Evolutionary conservation across 257 asterid genomes (phyloP), one percentile per base, ranked within the genome.

Genomic region (Fraxinus excelsior): DNA sequence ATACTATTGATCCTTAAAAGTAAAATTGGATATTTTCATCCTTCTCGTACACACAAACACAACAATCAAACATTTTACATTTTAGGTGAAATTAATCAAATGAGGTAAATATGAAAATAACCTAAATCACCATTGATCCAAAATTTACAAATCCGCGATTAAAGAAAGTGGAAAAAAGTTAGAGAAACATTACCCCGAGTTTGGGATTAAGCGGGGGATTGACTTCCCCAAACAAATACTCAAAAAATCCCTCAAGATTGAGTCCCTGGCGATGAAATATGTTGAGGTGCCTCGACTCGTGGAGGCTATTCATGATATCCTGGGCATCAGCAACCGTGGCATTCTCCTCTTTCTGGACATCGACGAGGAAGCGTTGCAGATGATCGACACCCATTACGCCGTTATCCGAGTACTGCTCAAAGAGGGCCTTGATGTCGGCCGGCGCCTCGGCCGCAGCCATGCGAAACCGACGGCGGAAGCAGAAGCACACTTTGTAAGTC

Each of bases 391-490:
- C 64, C 90, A 88, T 86, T 19, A 81, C 73, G 16, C 90, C 89
- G 83, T 82, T 86, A 10, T 84, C 89, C 19, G 92, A 83, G 81
- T 83, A 88, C 28, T 71, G 25, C 7, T 51, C 23, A 74, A 88
- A 88, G 2, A 86, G 25, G 72, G 71, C 77, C 82, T 75, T 86
- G 12, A 88, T 74, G n/a, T 79, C 88, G 11, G 84, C 65, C 73
- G 92, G 90, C 26, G 92, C 90, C 85, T 86, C 89, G 72, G 89
- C 40, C 14, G 87, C 83, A 42, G 90, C 81, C 44, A 80, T 78
- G 78, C 82, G 87, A 86, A 87, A 87, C 40, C 90, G 84, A 10
- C 90, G 88, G 25, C 86, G 83, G 87, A 87, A 87, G 76, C 90
- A 87, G 84, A 84, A 87, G 80, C 90, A 87, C 76, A 87, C 87